Percentiles rank a stretch among this genome's conserved stretches.
phyloP scores from a whole-genome alignment of 495 filamentous ascomycete genomes.

The Penicillium crystallinum region DNA sequence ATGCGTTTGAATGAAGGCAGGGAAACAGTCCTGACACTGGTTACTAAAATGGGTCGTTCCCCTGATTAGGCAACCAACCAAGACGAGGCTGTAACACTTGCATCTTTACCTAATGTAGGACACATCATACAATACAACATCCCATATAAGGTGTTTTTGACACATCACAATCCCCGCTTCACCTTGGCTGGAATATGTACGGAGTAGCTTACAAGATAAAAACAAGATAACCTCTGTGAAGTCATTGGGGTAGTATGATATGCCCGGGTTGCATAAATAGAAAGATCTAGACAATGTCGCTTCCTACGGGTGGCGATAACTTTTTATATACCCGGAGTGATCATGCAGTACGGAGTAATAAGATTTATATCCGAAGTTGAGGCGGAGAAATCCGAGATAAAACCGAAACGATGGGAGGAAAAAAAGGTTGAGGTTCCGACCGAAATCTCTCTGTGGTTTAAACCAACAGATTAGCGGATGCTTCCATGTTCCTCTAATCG shows the following conservation, averaged over 20 bases:
- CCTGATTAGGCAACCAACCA: not conserved
- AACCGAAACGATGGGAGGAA: not conserved
- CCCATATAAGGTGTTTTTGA: not conserved
- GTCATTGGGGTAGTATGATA: not conserved
- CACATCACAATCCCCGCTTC: not conserved
- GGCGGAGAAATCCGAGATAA: not conserved
- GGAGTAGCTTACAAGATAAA: not conserved
- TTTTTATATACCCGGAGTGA: not conserved
- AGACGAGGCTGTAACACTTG: not conserved
- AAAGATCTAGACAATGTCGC: not conserved
- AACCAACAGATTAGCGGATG: not conserved
- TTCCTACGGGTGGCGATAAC: not conserved
- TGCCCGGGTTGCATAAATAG: not conserved
- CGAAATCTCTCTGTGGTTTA: not conserved
- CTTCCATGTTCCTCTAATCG: not conserved
- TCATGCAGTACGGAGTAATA: not conserved
- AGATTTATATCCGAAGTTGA: not conserved
- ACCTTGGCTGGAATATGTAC: not conserved
- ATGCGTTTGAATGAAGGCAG: not conserved
- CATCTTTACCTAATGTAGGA: not conserved
- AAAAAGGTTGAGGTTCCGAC: not conserved
- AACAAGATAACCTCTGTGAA: not conserved
- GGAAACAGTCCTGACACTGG: not conserved
- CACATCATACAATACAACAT: not conserved
- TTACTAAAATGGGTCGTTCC: not conserved